Conservation (phyloP, 1,284 basidiomycete species). For the Naganishia sp. region DNA sequence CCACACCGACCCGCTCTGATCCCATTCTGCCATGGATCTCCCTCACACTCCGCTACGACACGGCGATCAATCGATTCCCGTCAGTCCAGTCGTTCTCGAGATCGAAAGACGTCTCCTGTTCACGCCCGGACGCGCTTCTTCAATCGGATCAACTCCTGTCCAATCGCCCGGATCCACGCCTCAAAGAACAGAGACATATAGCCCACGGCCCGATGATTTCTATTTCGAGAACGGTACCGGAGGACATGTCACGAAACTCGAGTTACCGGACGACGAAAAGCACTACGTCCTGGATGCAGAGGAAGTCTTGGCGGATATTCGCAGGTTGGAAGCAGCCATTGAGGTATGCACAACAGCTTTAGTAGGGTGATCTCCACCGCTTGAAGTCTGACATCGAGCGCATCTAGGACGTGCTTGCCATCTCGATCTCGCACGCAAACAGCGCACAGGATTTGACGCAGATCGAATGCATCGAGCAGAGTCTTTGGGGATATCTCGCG, state of each 20-base stretch:
- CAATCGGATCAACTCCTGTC: neutral
- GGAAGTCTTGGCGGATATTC: conserved; percentile 10
- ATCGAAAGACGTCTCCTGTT: conserved; percentile 18
- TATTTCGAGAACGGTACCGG: conserved; percentile 20
- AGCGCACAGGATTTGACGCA: neutral
- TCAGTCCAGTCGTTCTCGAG: conserved; percentile 22
- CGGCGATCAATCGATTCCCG: neutral
- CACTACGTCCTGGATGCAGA: neutral
- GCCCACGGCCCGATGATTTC: conserved; percentile 19
- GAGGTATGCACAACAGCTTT: neutral
- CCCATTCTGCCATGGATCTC: too few relatives aligned
- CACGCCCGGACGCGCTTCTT: conserved; percentile 1
- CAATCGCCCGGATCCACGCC: neutral
- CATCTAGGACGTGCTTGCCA: conserved; percentile 1
- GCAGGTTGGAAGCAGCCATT: conserved; percentile 8
- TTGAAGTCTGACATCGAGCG: neutral
- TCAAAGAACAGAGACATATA: neutral
- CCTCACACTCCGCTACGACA: conserved; percentile 11
- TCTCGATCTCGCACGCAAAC: neutral
- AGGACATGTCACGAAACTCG: conserved; percentile 13
- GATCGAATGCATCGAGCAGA: neutral
- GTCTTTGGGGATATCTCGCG: conserved; percentile 1
- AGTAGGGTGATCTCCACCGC: neutral
- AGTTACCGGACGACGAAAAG: conserved; percentile 20
- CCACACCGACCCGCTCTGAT: too few relatives aligned